Conservation (phyloP, 495 filamentous ascomycete genomes). For the Collariella sp. region DNA sequence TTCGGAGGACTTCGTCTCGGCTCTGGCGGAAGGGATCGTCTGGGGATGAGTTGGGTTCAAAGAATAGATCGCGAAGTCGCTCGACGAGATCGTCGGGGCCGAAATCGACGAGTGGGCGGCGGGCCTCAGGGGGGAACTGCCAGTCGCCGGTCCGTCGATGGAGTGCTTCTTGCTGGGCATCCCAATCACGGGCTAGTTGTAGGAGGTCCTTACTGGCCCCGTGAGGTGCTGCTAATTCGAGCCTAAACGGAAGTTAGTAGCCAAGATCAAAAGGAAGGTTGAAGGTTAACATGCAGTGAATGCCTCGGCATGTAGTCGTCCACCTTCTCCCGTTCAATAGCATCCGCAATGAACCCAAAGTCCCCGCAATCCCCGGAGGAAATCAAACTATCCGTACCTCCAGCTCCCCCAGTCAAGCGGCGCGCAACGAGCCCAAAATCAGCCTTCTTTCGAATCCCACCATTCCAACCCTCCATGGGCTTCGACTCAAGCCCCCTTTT, state of each 20-base stretch:
- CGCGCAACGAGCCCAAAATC: conserved; percentile 7
- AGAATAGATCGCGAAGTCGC: conserved; percentile 8
- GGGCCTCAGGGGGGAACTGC: conserved; percentile 8
- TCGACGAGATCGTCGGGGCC: conserved; percentile 12
- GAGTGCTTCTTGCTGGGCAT: conserved; percentile 10
- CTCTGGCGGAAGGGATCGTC: not conserved
- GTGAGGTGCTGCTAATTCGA: conserved; percentile 11
- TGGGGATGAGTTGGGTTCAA: not conserved
- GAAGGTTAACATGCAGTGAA: conserved; percentile 12
- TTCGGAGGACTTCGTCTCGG: conserved; percentile 7
- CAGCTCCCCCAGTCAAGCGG: not conserved
- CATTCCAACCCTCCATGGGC: not conserved
- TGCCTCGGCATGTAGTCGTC: conserved; percentile 20
- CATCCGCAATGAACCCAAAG: conserved; percentile 10
- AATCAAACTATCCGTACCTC: not conserved
- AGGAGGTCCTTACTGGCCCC: not conserved
- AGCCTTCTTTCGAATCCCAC: not conserved
- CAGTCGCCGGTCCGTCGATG: conserved; percentile 5
- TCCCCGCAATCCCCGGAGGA: conserved; percentile 1
- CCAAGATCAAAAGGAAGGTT: not conserved
- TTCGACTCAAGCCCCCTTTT: not conserved
- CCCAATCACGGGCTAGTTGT: conserved; percentile 14
- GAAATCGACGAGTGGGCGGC: conserved; percentile 7
- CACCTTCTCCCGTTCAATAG: conserved; percentile 7
- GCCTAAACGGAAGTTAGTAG: conserved; percentile 9